phyloP scores from a whole-genome alignment of 2,329 filamentous ascomycete genomes.

The Pyrenochaeta sp. region DNA sequence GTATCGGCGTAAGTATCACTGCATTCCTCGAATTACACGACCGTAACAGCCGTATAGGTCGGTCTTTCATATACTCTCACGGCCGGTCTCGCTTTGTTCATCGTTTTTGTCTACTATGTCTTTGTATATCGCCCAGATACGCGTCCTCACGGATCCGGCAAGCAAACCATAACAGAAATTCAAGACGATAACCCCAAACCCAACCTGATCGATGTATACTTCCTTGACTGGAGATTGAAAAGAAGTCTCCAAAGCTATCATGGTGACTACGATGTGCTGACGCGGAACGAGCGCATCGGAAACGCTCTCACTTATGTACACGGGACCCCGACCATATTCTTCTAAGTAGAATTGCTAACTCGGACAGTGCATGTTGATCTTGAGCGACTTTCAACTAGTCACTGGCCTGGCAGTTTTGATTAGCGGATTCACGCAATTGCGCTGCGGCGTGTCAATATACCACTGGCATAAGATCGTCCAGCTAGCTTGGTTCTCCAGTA shows the following conservation, averaged over 20 bases:
- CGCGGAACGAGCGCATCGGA: neutral
- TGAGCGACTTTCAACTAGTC: slow-evolving; percentile 25
- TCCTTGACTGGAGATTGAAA: slow-evolving; percentile 1
- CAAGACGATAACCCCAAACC: neutral
- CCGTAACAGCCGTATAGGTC: neutral
- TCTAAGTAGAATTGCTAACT: neutral
- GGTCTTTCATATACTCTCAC: slow-evolving; percentile 1
- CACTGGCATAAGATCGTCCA: slow-evolving; percentile 23
- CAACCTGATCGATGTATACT: neutral
- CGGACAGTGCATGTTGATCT: slow-evolving; percentile 16
- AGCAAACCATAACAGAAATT: neutral
- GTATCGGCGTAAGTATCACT: slow-evolving; percentile 3
- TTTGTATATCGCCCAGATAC: neutral
- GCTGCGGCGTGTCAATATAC: slow-evolving; percentile 21
- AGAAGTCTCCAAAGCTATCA: neutral
- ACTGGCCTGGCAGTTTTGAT: slow-evolving; percentile 24
- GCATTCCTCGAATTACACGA: neutral
- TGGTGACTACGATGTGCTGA: too few species aligned
- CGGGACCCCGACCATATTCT: too few species aligned
- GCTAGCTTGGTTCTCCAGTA: slow-evolving; percentile 23
- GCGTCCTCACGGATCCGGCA: too few species aligned
- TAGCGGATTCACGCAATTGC: slow-evolving; percentile 21
- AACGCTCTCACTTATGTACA: slow-evolving; percentile 1
- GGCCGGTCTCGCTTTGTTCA: neutral
- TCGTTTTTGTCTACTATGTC: slow-evolving; percentile 3